Conservation (phyloP, 352 stramenopile genomes). For the Globisporangium heterothallicum region DNA sequence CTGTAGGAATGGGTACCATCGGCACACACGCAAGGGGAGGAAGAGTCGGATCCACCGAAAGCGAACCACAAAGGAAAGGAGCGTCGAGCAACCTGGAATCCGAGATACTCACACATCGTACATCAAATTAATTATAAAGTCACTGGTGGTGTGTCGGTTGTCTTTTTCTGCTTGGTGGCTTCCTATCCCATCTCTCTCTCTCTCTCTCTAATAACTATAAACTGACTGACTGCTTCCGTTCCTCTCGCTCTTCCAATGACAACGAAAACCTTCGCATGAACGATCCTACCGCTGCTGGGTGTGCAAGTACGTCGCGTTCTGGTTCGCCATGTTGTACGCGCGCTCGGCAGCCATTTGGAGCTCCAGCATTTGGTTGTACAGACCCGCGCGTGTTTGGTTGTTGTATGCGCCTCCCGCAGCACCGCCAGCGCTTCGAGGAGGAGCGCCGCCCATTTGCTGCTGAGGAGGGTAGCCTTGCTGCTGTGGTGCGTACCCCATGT, state of each 20-base stretch:
- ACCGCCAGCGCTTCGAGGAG: background rate
- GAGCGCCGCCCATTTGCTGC: background rate
- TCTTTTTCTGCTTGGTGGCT: no score
- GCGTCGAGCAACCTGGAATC: no score
- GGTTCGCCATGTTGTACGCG: slow-evolving; percentile 67
- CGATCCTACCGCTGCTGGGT: slow-evolving; percentile 10
- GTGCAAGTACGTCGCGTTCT: slow-evolving; percentile 62
- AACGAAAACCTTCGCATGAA: no score
- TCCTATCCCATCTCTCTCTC: no score
- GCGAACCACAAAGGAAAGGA: no score
- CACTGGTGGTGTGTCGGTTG: no score
- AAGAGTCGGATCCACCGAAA: no score
- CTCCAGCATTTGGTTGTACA: slow-evolving; percentile 80
- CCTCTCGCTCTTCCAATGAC: background rate
- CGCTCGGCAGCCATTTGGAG: slow-evolving; percentile 61
- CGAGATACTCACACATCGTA: no score
- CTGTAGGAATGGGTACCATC: no score
- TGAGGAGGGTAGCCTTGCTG: slow-evolving; percentile 1
- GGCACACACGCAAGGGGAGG: no score
- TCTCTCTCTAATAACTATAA: slow-evolving; percentile 1
- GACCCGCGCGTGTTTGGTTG: slow-evolving; percentile 26
- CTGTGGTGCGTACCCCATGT: background rate
- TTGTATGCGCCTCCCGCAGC: slow-evolving; percentile 7
- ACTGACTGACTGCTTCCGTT: background rate
- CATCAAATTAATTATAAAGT: no score